Percentiles rank a stretch among this genome's conserved stretches.
Conservation (phyloP, 306 rosid species). For the Luffa acutangula region DNA sequence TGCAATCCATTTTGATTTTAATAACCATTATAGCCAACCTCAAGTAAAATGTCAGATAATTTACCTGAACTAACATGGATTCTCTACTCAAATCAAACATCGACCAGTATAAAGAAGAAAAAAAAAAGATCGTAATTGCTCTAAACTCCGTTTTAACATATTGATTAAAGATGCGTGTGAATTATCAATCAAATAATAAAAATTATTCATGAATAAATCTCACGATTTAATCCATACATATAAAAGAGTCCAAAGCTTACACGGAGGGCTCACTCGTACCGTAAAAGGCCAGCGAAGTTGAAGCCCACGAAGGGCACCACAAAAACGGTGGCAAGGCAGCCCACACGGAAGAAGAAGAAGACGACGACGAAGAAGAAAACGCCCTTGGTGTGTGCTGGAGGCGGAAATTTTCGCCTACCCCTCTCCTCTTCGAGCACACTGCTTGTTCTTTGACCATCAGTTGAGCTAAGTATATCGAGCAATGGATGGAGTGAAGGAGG, state of each 20-base stretch:
- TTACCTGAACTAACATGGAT: too few relatives aligned
- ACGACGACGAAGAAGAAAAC: not conserved
- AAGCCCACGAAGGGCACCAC: not conserved
- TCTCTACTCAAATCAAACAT: too few relatives aligned
- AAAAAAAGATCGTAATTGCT: too few relatives aligned
- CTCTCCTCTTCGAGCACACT: not conserved
- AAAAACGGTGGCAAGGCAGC: not conserved
- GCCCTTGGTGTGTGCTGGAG: not conserved
- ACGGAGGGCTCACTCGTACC: not conserved
- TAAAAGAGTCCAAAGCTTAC: not conserved
- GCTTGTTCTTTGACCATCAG: not conserved
- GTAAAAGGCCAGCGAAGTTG: not conserved
- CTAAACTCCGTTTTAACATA: too few relatives aligned
- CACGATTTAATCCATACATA: too few relatives aligned
- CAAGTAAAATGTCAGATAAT: too few relatives aligned
- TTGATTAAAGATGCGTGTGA: too few relatives aligned
- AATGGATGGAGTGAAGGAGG: conserved; percentile 5
- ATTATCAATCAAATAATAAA: too few relatives aligned
- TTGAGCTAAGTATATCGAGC: not conserved
- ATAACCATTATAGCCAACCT: too few relatives aligned
- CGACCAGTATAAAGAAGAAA: too few relatives aligned
- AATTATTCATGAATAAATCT: too few relatives aligned
- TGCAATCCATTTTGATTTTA: too few relatives aligned
- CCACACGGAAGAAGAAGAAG: not conserved
- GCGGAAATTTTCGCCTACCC: not conserved